Base-by-base conservation (phyloP, 257 asterid species). In the Mitragyna speciosa region DNA sequence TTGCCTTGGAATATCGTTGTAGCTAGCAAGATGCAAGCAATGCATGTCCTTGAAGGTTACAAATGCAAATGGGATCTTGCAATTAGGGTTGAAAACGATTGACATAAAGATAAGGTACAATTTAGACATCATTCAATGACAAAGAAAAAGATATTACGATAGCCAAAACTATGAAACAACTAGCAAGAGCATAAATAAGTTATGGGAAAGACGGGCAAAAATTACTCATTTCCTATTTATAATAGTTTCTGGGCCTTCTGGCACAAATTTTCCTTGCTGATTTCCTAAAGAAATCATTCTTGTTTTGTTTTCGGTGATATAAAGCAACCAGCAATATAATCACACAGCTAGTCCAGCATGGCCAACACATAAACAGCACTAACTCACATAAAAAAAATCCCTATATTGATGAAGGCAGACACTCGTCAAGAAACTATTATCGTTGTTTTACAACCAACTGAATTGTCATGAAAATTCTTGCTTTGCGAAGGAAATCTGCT, bases 21-120 rank as follows among this genome's bases (percentile, higher is more conserved):
- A 8, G 19, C 7, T 2, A 22, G 54, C 48, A 10, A 70, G 54
- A 70, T 39, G 10, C 28, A 20, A 24, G 19, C 74, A 20, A 22
- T 12, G n/a, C 20, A 43, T 67, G 51, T 43, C 58, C 65, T 14
- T 76, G 66, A 51, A 66, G 15, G 31, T 12, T 49, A 12, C 8
- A 77, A 6, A 30, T 65, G 73, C 73, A 64, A 45, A 76, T 33
- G 28, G 7, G 15, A 41, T 47, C 51, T 22, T 48, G 41, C 20
- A 19, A 66, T 65, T 77, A 77, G 54, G 47, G 67, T 51, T 48
- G 33, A 77, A 51, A 12, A 75, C 39, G 47, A 65, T 14, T 15
- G 56, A 43, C 22, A 45, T n/a, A 48, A 12, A 77, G 14, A 4
- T 17, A 59, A 76, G 61, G 17, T 22, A 20, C 56, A 67, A 54